phyloP scores from a whole-genome alignment of 305 asterid genomes.

The Fraxinus platypoda region DNA sequence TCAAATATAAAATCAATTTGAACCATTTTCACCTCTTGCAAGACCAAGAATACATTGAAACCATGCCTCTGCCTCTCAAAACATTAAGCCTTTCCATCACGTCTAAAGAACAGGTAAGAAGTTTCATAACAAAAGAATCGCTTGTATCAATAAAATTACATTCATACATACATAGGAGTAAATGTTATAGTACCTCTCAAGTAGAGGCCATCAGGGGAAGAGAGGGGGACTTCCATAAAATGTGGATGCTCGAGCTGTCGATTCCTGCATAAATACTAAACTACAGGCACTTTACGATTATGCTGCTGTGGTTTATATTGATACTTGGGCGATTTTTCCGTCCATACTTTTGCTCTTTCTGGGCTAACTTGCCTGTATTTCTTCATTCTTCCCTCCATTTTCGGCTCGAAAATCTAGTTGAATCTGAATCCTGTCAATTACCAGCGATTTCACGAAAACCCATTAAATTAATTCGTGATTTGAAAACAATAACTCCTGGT shows the following conservation, averaged over 20 bases:
- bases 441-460: constrained; percentile 15
- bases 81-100: constrained; percentile 73
- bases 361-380: constrained; percentile 67
- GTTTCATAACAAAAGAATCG: background rate
- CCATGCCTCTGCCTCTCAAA: constrained; percentile 85
- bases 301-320: constrained; percentile 34
- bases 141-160: background rate
- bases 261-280: constrained; percentile 82
- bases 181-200: constrained; percentile 60
- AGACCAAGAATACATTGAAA: constrained; percentile 85
- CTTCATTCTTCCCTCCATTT: constrained; percentile 68
- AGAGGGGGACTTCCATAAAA: constrained; percentile 85
- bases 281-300: constrained; percentile 59
- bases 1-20: background rate
- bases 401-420: constrained; percentile 7
- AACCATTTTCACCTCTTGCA: constrained; percentile 70
- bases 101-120: constrained; percentile 46
- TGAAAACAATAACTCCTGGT: background rate
- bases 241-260: constrained; percentile 97
- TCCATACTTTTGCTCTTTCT: constrained; percentile 87
- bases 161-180: background rate
- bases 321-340: constrained; percentile 75
- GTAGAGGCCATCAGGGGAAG: constrained; percentile 81
- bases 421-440: constrained; percentile 17
- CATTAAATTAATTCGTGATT: background rate